A percentile compares a stretch with the other conserved stretches of the same genome.
Conservation (phyloP, 2,329 filamentous ascomycete genomes). For the Trichophaea hybrida region DNA sequence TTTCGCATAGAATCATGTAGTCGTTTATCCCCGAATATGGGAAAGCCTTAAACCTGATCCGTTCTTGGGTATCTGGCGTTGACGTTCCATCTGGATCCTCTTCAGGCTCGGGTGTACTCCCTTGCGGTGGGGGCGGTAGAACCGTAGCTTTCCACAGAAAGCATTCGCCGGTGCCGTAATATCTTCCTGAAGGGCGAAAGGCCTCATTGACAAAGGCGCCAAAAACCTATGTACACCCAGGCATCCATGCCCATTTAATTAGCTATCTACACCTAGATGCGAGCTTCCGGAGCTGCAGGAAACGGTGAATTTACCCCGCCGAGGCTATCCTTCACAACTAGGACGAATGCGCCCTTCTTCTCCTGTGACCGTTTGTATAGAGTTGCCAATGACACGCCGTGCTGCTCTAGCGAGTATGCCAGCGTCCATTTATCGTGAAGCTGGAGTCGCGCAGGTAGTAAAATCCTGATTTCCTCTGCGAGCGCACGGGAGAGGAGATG, state of each 20-base stretch:
- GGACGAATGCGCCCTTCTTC: conserved; percentile 69
- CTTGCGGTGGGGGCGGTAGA: background rate
- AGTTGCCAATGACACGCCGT: conserved; percentile 75
- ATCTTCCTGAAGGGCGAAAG: conserved; percentile 63
- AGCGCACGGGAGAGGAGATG: conserved; percentile 56
- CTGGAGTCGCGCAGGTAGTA: conserved; percentile 74
- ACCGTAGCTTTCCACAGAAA: conserved; percentile 63
- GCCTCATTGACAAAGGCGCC: conserved; percentile 88
- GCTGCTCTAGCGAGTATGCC: conserved; percentile 77
- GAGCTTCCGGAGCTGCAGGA: background rate
- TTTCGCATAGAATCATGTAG: conserved; percentile 89
- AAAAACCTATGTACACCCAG: conserved; percentile 45
- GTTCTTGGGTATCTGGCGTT: conserved; percentile 33
- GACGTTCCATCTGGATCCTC: background rate
- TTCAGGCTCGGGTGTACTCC: conserved; percentile 24
- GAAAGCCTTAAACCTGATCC: conserved; percentile 83
- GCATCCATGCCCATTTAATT: conserved; percentile 7
- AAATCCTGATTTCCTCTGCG: conserved; percentile 82
- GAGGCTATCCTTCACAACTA: conserved; percentile 66
- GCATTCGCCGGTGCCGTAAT: conserved; percentile 93
- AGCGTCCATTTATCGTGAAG: conserved; percentile 77
- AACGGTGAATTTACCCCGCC: conserved; percentile 47
- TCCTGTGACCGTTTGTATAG: conserved; percentile 47
- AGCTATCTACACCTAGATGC: background rate
- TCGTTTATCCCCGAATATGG: conserved; percentile 93